Conservation (phyloP, 768 basidiomycete genomes). For the Sarcodon aspratus region DNA sequence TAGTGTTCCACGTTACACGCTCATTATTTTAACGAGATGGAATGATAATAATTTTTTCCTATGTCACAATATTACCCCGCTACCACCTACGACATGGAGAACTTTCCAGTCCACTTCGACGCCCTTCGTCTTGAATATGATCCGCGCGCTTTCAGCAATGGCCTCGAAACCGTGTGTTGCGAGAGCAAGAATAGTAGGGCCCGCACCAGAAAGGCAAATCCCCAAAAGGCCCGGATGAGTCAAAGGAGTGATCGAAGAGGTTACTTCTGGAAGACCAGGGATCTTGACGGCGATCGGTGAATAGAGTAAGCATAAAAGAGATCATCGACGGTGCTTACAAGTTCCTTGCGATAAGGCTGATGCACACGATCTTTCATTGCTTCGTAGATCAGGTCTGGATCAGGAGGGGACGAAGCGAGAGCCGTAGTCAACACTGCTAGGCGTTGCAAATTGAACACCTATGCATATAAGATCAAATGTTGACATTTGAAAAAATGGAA, state of each 20-base stretch:
- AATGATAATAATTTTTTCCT: neutral
- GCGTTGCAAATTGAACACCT: slow-evolving; percentile 98
- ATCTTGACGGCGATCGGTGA: slow-evolving; percentile 40
- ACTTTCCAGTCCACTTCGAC: slow-evolving; percentile 89
- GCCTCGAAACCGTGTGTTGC: slow-evolving; percentile 76
- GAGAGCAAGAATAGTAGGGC: slow-evolving; percentile 93
- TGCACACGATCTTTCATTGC: slow-evolving; percentile 99
- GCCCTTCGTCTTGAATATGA: slow-evolving; percentile 57
- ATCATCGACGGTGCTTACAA: slow-evolving; percentile 38
- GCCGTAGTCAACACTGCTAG: slow-evolving; percentile 95
- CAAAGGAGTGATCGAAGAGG: slow-evolving; percentile 74
- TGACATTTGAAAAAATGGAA: neutral
- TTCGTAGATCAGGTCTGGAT: slow-evolving; percentile 95
- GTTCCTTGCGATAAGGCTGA: slow-evolving; percentile 85
- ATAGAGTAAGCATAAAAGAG: neutral
- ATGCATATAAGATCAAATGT: neutral
- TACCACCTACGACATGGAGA: slow-evolving; percentile 51
- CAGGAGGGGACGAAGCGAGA: slow-evolving; percentile 80
- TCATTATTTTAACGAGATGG: neutral
- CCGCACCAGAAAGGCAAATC: slow-evolving; percentile 95
- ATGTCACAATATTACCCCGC: slow-evolving; percentile 11
- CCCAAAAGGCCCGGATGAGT: slow-evolving; percentile 93
- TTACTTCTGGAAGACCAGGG: slow-evolving; percentile 90
- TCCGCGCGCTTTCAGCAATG: slow-evolving; percentile 74
- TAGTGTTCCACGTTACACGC: neutral